A percentile compares a stretch with the other conserved stretches of the same genome.
phyloP scores from a whole-genome alignment of 805 yeast species.

The Candida nitratophila region DNA sequence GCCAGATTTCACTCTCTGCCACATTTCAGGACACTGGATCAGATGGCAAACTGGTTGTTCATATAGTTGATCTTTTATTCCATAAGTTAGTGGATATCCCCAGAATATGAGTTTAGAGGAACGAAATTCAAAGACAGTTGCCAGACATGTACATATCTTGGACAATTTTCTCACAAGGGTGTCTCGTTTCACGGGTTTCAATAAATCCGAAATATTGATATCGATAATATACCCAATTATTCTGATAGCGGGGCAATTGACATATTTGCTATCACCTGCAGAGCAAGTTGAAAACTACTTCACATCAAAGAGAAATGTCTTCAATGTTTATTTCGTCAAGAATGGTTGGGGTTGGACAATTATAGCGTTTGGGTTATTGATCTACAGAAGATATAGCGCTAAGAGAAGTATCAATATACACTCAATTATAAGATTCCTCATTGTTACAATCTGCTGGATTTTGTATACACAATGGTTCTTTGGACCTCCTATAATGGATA shows the following conservation, averaged over 20 bases:
- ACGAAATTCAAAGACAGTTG: neutral
- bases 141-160: neutral
- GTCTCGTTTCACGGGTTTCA: neutral
- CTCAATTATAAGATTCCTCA: conserved; percentile 35
- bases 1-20: no score
- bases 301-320: conserved; percentile 57
- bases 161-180: conserved; percentile 3
- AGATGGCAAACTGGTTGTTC: no score
- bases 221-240: conserved; percentile 30
- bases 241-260: conserved; percentile 44
- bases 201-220: neutral
- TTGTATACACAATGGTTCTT: conserved; percentile 83
- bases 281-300: conserved; percentile 43
- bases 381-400: conserved; percentile 3
- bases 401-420: neutral
- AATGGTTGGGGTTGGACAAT: conserved; percentile 92
- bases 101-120: neutral
- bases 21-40: no score
- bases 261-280: conserved; percentile 35
- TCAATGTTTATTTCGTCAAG: conserved; percentile 75
- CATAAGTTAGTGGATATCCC: no score
- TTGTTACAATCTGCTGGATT: conserved; percentile 76
- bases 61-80: no score
- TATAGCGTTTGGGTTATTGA: conserved; percentile 25
- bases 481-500: conserved; percentile 86